A percentile compares a stretch with the other conserved stretches of the same genome.
These are phyloP conservation scores for Tolypocladium ovalisporum DNA, from an alignment of 2,329 filamentous ascomycete genomes.

Conservation along the genomic window DNA sequence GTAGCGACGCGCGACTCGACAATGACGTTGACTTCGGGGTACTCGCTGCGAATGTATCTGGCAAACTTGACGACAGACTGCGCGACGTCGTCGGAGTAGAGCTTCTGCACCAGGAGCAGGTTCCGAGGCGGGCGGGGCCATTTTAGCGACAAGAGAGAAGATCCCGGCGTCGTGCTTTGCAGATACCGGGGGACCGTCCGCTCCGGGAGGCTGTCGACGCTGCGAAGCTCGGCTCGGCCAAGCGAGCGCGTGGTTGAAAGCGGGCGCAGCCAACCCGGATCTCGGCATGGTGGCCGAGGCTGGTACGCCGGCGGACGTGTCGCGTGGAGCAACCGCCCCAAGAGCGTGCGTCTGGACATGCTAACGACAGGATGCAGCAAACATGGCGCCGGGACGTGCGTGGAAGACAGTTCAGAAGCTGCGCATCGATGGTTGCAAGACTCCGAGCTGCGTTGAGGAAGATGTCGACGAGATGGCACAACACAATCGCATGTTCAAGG, in stretches of 20 bases:
- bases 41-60: constrained; percentile 67
- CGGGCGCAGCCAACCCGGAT: constrained; percentile 11
- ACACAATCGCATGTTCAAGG: background rate
- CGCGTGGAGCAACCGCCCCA: background rate
- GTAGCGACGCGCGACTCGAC: constrained; percentile 69
- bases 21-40: constrained; percentile 70
- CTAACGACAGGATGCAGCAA: background rate
- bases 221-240: constrained; percentile 21
- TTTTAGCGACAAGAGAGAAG: constrained; percentile 43
- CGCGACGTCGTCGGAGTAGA: constrained; percentile 42
- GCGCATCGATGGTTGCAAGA: background rate
- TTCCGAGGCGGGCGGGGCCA: constrained; percentile 45
- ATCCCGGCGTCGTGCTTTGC: constrained; percentile 31
- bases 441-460: no score
- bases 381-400: background rate
- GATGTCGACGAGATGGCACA: background rate
- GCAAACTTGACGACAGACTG: constrained; percentile 43
- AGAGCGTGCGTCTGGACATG: background rate
- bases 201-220: constrained; percentile 20
- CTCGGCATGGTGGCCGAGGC: background rate
- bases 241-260: constrained; percentile 37
- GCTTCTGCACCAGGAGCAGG: constrained; percentile 47
- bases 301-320: background rate
- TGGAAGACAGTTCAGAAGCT: background rate
- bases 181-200: constrained; percentile 24